These are phyloP conservation scores for Neofusicoccum cordaticola DNA, from an alignment of 2,329 filamentous ascomycete genomes.

Conservation along the genomic window DNA sequence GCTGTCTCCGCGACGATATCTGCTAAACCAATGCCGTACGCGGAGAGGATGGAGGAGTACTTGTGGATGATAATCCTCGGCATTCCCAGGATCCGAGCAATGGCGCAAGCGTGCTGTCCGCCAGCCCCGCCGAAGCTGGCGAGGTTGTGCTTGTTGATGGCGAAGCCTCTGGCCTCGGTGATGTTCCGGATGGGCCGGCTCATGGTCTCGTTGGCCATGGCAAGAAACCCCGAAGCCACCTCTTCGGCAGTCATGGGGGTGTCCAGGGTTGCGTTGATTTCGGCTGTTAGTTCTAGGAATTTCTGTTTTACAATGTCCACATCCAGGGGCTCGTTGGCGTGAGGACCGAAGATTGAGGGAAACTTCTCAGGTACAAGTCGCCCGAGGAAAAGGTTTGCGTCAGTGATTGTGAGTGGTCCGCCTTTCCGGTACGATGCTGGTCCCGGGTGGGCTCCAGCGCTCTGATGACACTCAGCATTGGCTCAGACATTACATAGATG, in stretches of 20 bases:
- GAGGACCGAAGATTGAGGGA: conserved; percentile 33
- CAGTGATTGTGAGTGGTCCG: conserved; percentile 34
- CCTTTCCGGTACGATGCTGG: conserved; percentile 36
- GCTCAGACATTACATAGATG: not conserved
- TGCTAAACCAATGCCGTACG: conserved; percentile 42
- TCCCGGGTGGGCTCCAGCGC: conserved; percentile 37
- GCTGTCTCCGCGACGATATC: conserved; percentile 5
- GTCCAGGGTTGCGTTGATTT: conserved; percentile 41
- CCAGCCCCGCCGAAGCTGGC: conserved; percentile 34
- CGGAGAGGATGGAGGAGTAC: conserved; percentile 48
- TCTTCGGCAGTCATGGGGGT: conserved; percentile 29
- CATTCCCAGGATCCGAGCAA: conserved; percentile 46
- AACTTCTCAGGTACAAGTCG: conserved; percentile 31
- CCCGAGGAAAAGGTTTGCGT: conserved; percentile 35
- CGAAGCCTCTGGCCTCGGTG: conserved; percentile 29
- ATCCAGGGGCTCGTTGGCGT: conserved; percentile 39
- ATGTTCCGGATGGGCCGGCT: conserved; percentile 28
- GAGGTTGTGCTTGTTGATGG: conserved; percentile 25
- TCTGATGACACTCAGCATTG: not conserved
- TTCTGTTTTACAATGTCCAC: conserved; percentile 40
- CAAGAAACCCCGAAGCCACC: conserved; percentile 26
- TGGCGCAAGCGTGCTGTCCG: conserved; percentile 41
- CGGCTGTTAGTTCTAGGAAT: conserved; percentile 42
- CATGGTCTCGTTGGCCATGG: conserved; percentile 32
- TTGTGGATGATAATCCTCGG: conserved; percentile 44